Conservation (phyloP, 805 yeast species). For the Grigorovia yakushimaensis region DNA sequence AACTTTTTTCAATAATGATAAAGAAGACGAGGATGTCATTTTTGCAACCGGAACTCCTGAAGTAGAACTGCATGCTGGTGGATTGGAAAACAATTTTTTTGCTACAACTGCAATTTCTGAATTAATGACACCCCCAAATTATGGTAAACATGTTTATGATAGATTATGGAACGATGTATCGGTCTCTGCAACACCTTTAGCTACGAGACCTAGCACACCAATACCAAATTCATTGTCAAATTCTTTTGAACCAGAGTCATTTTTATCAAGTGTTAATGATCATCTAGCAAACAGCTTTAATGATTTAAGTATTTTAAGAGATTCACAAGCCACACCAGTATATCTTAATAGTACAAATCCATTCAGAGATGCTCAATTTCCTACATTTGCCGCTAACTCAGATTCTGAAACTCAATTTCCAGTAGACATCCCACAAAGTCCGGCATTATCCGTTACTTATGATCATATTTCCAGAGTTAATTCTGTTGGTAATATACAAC, state of each 20-base stretch:
- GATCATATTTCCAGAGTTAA: conserved; percentile 51
- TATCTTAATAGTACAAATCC: conserved; percentile 2
- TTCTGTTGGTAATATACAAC: conserved; percentile 38
- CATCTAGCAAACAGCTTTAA: neutral
- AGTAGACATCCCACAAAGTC: conserved; percentile 4
- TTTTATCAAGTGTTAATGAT: neutral
- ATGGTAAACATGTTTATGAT: conserved; percentile 74
- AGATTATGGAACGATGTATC: conserved; percentile 57
- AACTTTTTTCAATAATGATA: conserved; percentile 5
- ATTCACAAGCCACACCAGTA: conserved; percentile 2
- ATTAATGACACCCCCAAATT: conserved; percentile 75
- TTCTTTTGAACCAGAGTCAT: neutral
- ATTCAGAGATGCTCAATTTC: conserved; percentile 4
- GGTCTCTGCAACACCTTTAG: conserved; percentile 2
- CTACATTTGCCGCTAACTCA: conserved; percentile 3
- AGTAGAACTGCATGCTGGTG: conserved; percentile 5
- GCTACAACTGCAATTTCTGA: conserved; percentile 22
- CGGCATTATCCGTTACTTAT: conserved; percentile 38
- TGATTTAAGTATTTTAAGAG: conserved; percentile 1
- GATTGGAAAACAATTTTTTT: conserved; percentile 4
- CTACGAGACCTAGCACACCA: conserved; percentile 4
- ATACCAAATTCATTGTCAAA: neutral
- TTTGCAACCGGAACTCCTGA: conserved; percentile 32
- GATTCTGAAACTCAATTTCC: conserved; percentile 3
- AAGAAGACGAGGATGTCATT: conserved; percentile 31